Conservation (phyloP, 305 asterid genomes). For the Plantago coronopus region DNA sequence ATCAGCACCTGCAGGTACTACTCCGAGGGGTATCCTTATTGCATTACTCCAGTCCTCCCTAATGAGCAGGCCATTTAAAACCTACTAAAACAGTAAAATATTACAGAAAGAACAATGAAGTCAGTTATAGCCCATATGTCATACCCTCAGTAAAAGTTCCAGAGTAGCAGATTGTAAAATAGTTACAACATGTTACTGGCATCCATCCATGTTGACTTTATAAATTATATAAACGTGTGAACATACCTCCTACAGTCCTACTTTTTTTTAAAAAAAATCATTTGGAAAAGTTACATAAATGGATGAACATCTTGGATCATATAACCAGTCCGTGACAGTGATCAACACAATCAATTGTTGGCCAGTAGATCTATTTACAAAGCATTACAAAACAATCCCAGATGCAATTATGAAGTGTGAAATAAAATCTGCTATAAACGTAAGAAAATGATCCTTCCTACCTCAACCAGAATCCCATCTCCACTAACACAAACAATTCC, state of each 20-base stretch:
- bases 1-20: conserved; percentile 76
- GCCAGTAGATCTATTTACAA: too few species aligned
- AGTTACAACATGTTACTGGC: conserved; percentile 3
- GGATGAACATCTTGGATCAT: neutral
- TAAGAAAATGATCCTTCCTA: conserved; percentile 25
- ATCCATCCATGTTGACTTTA: too few species aligned
- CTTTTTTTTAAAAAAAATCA: too few species aligned
- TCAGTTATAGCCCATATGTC: conserved; percentile 20
- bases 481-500: conserved; percentile 95
- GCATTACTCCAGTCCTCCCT: conserved; percentile 87
- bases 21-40: conserved; percentile 77
- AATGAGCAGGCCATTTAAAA: conserved; percentile 81
- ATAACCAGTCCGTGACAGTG: neutral
- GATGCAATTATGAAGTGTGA: too few species aligned
- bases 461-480: conserved; percentile 93
- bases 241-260: too few species aligned
- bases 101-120: conserved; percentile 26
- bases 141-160: conserved; percentile 2
- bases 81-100: conserved; percentile 55
- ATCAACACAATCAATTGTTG: neutral
- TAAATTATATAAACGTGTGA: too few species aligned
- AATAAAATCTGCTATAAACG: neutral
- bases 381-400: neutral
- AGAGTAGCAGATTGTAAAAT: conserved; percentile 14
- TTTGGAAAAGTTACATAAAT: neutral